Conservation (phyloP, 768 basidiomycete genomes). For the Auricularia sp. region DNA sequence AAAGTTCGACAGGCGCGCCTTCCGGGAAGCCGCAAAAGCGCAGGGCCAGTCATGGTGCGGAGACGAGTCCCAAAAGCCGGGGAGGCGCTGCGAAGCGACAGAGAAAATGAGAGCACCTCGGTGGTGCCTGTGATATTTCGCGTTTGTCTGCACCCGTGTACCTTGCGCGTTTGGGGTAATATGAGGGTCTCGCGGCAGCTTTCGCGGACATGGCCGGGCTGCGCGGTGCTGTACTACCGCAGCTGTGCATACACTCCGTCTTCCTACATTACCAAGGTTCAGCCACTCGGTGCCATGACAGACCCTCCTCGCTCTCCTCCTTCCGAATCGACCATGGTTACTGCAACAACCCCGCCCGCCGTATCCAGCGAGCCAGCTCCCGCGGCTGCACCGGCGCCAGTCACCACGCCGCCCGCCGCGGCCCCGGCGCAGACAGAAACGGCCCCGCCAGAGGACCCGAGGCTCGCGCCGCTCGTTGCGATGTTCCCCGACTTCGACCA, state of each 20-base stretch:
- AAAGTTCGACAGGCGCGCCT: too few relatives aligned
- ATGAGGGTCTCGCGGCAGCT: too few relatives aligned
- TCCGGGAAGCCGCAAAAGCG: not conserved
- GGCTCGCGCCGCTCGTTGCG: conserved; percentile 43
- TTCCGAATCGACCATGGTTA: too few relatives aligned
- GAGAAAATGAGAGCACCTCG: not conserved
- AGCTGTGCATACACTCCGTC: not conserved
- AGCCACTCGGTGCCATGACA: not conserved
- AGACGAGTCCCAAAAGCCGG: not conserved
- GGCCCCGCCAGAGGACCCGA: conserved; percentile 27
- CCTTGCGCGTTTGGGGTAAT: too few relatives aligned
- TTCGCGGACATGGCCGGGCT: not conserved
- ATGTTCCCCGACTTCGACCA: conserved; percentile 76
- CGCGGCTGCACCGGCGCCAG: not conserved
- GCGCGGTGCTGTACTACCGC: not conserved
- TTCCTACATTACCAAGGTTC: not conserved
- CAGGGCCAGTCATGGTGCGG: not conserved
- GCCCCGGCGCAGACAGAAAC: conserved; percentile 9
- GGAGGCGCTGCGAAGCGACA: not conserved
- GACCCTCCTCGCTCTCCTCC: not conserved
- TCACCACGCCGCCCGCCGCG: not conserved
- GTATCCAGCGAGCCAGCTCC: not conserved
- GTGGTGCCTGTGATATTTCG: too few relatives aligned
- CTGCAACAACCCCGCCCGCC: not conserved
- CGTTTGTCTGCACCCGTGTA: too few relatives aligned